Conservation (phyloP, 768 basidiomycete species). For the Terana coerulea region DNA sequence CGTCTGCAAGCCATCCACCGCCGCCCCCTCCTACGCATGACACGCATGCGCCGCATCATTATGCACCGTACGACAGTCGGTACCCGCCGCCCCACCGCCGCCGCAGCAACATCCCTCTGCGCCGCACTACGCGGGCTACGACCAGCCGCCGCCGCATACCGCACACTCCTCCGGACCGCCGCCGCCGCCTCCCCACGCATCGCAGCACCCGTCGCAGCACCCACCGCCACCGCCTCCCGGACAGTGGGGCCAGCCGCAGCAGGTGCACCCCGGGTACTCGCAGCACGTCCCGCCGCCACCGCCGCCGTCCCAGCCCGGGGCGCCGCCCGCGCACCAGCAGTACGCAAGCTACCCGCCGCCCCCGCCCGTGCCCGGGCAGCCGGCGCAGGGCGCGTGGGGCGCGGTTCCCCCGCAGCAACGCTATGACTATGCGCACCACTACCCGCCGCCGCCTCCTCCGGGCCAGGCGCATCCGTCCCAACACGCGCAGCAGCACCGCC, state of each 20-base stretch:
- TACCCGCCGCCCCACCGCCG: conserved; percentile 15
- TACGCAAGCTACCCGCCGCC: conserved; percentile 16
- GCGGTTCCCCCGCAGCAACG: neutral
- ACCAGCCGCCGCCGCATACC: too few relatives aligned
- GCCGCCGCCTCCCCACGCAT: conserved; percentile 11
- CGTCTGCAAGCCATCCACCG: conserved; percentile 19
- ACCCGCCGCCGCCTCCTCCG: conserved; percentile 19
- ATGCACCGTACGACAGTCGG: conserved; percentile 6
- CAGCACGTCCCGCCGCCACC: conserved; percentile 10
- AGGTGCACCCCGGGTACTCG: conserved; percentile 7
- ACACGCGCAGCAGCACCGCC: conserved; percentile 21
- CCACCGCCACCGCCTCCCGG: conserved; percentile 9
- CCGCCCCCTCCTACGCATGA: conserved; percentile 21
- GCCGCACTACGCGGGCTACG: conserved; percentile 2
- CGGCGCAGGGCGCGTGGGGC: conserved; percentile 3
- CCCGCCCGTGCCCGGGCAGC: too few relatives aligned
- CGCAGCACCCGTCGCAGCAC: conserved; percentile 11
- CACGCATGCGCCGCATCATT: conserved; percentile 18
- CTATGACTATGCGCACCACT: conserved; percentile 14
- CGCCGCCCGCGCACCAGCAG: conserved; percentile 12
- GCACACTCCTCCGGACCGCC: too few relatives aligned
- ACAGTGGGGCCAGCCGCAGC: conserved; percentile 1
- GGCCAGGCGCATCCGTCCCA: conserved; percentile 29
- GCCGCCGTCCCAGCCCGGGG: conserved; percentile 21
- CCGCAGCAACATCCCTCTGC: conserved; percentile 13